A percentile compares a stretch with the other conserved stretches of the same genome.
Evolutionary conservation across 345 rosid genomes (phyloP).

Genomic region (Trapa bicornis): DNA sequence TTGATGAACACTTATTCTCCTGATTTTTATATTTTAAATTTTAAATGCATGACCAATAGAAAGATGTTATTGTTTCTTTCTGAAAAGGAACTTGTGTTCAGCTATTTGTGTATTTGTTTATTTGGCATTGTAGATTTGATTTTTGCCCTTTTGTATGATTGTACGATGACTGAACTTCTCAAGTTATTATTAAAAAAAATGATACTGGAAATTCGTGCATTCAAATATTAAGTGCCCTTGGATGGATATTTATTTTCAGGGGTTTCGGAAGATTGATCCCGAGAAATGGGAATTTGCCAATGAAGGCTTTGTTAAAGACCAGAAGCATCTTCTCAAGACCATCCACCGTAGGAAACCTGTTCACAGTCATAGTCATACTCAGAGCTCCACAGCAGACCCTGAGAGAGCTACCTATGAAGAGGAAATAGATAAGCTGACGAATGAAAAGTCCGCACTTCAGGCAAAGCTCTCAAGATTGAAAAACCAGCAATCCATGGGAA

Average conservation of each 20-base stretch:
- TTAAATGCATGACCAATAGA: not conserved
- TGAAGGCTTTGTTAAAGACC: constrained; percentile 75
- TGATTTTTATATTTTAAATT: not conserved
- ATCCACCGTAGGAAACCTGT: constrained; percentile 82
- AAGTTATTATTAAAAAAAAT: not conserved
- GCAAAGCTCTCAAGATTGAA: constrained; percentile 37
- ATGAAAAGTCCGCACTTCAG: constrained; percentile 59
- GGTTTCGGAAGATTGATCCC: constrained; percentile 82
- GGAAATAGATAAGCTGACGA: constrained; percentile 55
- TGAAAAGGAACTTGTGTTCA: not conserved
- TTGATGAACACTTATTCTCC: not conserved
- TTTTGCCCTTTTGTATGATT: not conserved
- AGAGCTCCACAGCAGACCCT: constrained; percentile 31
- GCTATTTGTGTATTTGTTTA: not conserved
- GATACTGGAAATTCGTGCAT: not conserved
- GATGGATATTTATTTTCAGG: constrained; percentile 30
- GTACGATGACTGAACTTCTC: not conserved
- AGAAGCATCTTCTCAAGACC: constrained; percentile 81
- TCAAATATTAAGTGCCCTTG: not conserved
- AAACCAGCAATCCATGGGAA: constrained; percentile 45
- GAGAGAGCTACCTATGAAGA: constrained; percentile 64
- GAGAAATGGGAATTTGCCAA: constrained; percentile 91
- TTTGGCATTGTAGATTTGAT: not conserved
- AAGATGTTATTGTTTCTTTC: not conserved
- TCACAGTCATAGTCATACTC: constrained; percentile 85